Conservation (phyloP, 2,329 filamentous ascomycete genomes). For the Scopulariopsis brevicaulis region DNA sequence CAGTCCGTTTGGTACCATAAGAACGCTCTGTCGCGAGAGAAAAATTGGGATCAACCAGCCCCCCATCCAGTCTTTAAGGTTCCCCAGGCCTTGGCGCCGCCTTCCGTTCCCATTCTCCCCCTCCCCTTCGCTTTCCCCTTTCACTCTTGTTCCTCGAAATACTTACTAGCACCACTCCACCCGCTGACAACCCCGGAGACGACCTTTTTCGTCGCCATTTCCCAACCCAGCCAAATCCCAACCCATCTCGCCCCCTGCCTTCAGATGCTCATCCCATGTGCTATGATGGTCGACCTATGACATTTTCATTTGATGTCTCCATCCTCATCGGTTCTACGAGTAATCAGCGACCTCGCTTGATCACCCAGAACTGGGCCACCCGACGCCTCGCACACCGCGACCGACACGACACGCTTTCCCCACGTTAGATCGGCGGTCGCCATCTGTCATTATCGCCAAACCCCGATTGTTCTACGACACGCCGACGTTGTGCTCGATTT, state of each 20-base stretch:
- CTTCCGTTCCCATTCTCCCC: slow-evolving; percentile 7
- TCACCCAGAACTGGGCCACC: not conserved
- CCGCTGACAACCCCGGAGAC: slow-evolving; percentile 2
- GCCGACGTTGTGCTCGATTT: not conserved
- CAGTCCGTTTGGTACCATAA: not conserved
- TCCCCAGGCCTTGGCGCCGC: slow-evolving; percentile 2
- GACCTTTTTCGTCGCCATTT: slow-evolving; percentile 6
- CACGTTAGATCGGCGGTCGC: not conserved
- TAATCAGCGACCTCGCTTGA: slow-evolving; percentile 8
- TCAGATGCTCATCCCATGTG: not conserved
- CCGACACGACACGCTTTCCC: not conserved
- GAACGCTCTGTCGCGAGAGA: not conserved
- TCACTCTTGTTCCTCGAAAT: slow-evolving; percentile 3
- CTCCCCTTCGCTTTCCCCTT: slow-evolving; percentile 6
- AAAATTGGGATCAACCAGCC: slow-evolving; percentile 12
- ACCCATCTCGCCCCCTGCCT: slow-evolving; percentile 4
- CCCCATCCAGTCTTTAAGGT: slow-evolving; percentile 9
- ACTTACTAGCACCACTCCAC: slow-evolving; percentile 3
- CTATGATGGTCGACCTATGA: slow-evolving; percentile 5
- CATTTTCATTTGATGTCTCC: slow-evolving; percentile 9
- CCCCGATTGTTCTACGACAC: not conserved
- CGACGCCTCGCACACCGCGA: not conserved
- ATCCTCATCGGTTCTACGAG: slow-evolving; percentile 5
- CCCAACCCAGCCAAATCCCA: slow-evolving; percentile 3
- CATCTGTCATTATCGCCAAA: not conserved